Conservation (phyloP, 2,329 filamentous ascomycete genomes). For the Polytolypa hystricis region DNA sequence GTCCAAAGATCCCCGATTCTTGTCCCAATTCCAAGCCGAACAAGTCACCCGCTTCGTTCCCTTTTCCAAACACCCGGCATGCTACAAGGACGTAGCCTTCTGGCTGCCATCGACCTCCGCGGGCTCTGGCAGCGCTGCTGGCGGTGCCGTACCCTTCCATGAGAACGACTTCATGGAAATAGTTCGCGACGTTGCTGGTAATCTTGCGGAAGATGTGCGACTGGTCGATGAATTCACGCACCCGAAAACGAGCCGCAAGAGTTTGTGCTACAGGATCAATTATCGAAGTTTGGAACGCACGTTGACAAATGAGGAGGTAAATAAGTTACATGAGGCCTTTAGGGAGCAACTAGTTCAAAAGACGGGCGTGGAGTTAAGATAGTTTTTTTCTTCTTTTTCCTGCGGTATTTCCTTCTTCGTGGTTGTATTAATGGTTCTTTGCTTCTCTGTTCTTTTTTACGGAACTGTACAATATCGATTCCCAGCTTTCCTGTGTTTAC, state of each 20-base stretch:
- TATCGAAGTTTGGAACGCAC: constrained; percentile 90
- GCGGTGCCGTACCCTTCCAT: constrained; percentile 50
- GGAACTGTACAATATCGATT: too few species aligned
- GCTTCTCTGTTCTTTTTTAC: too few species aligned
- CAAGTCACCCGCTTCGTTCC: constrained; percentile 58
- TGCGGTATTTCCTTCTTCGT: too few species aligned
- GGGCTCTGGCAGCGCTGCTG: constrained; percentile 26
- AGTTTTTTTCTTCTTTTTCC: constrained; percentile 10
- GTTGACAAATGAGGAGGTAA: constrained; percentile 71
- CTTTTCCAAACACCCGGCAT: constrained; percentile 84
- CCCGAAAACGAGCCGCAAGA: constrained; percentile 70
- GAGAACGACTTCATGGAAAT: constrained; percentile 98
- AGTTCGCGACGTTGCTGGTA: constrained; percentile 69
- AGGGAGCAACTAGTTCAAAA: constrained; percentile 52
- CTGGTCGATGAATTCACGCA: constrained; percentile 81
- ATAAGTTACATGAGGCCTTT: constrained; percentile 62
- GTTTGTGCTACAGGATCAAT: constrained; percentile 84
- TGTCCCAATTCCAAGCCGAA: constrained; percentile 61
- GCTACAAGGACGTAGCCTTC: constrained; percentile 87
- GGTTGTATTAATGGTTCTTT: too few species aligned
- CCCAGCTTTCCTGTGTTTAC: too few species aligned
- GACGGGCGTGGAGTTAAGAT: constrained; percentile 71
- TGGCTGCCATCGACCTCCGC: constrained; percentile 52
- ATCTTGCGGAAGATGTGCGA: constrained; percentile 76
- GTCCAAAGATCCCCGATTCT: constrained; percentile 74